Conservation (phyloP, 2,329 filamentous ascomycete genomes). For the Aspergillus sp. region DNA sequence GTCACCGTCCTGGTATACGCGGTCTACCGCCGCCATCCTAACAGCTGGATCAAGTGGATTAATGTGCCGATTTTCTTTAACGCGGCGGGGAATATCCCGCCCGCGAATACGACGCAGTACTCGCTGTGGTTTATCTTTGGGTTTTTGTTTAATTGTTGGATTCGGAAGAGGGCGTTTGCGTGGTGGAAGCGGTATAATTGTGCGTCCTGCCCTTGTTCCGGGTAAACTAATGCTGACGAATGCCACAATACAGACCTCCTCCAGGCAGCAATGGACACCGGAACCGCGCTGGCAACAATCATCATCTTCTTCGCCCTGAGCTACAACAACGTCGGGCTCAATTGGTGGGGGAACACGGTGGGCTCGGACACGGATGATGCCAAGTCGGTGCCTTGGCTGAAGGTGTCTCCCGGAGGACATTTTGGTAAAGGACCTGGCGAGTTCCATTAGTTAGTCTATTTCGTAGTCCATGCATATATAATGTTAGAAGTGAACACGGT, state of each 20-base stretch:
- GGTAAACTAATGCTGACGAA: background rate
- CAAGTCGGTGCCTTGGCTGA: constrained; percentile 27
- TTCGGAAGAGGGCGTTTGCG: constrained; percentile 22
- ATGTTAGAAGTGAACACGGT: no score
- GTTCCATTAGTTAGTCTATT: constrained; percentile 6
- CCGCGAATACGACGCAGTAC: constrained; percentile 25
- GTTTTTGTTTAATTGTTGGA: constrained; percentile 24
- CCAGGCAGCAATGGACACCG: constrained; percentile 28
- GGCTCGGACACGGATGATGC: constrained; percentile 28
- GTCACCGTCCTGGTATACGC: constrained; percentile 22
- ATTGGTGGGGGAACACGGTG: constrained; percentile 31
- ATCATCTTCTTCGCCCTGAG: constrained; percentile 28
- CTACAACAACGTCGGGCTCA: constrained; percentile 22
- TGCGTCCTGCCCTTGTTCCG: constrained; percentile 5
- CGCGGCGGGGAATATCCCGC: constrained; percentile 26
- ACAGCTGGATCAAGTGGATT: constrained; percentile 24
- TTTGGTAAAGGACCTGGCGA: constrained; percentile 27
- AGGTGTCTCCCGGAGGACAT: constrained; percentile 18
- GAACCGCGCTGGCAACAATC: constrained; percentile 24
- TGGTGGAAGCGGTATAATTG: constrained; percentile 30
- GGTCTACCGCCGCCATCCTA: constrained; percentile 21
- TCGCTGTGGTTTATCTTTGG: constrained; percentile 28
- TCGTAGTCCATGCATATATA: no score
- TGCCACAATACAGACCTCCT: constrained; percentile 7
- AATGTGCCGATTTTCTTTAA: constrained; percentile 30